phyloP scores from a whole-genome alignment of 225 moss, liverwort and hornwort genomes.

The Pleurozium schreberi region DNA sequence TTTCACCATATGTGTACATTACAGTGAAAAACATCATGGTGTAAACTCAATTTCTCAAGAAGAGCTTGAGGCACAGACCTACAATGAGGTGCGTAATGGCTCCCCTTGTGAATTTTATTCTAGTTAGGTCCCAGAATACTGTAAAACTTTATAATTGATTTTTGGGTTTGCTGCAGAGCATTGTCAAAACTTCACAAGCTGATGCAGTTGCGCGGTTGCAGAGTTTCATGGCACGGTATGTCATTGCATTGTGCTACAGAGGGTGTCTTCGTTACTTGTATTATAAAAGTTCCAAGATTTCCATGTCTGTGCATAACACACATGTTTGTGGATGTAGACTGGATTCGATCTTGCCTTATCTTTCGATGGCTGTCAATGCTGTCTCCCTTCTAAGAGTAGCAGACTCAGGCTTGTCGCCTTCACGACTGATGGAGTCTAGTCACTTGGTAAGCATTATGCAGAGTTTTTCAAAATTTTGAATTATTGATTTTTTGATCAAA shows the following conservation, averaged over 20 bases:
- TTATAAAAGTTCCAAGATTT: neutral
- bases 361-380: constrained; percentile 49
- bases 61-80: constrained; percentile 55
- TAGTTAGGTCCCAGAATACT: neutral
- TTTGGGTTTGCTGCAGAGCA: constrained; percentile 17
- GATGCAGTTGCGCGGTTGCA: constrained; percentile 47
- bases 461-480: neutral
- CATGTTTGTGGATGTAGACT: constrained; percentile 14
- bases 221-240: constrained; percentile 44
- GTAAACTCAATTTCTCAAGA: too few species aligned
- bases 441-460: constrained; percentile 23
- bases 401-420: constrained; percentile 48
- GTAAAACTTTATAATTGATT: neutral
- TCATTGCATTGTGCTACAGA: neutral
- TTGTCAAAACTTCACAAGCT: constrained; percentile 45
- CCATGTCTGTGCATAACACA: neutral
- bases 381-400: constrained; percentile 42
- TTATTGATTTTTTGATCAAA: neutral
- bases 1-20: too few species aligned
- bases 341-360: constrained; percentile 44
- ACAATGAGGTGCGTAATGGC: constrained; percentile 30
- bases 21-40: too few species aligned
- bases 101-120: neutral
- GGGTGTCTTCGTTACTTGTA: neutral
- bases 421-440: constrained; percentile 50